Conservation (phyloP, 805 yeast species). For the Candida glaebosa region DNA sequence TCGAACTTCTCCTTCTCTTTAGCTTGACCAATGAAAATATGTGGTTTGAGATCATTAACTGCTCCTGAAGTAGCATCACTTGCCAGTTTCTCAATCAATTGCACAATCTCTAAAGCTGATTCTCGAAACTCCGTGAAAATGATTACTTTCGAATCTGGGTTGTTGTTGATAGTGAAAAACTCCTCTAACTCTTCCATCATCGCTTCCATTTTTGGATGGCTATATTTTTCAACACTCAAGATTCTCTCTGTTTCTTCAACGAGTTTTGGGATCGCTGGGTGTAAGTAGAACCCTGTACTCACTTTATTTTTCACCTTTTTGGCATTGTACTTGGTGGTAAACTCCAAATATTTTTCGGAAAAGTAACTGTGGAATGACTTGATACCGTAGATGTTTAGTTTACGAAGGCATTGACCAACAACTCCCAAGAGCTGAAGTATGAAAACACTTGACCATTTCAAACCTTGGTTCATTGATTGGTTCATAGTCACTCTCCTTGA, state of each 20-base stretch:
- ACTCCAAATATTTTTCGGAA: slow-evolving; percentile 53
- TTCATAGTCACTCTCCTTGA: slow-evolving; percentile 55
- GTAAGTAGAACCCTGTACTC: slow-evolving; percentile 59
- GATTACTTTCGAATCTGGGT: slow-evolving; percentile 66
- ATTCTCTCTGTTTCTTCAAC: slow-evolving; percentile 16
- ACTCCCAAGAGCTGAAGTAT: slow-evolving; percentile 60
- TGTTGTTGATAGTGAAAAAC: slow-evolving; percentile 47
- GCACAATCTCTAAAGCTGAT: slow-evolving; percentile 84
- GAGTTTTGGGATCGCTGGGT: slow-evolving; percentile 44
- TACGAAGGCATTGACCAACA: slow-evolving; percentile 66
- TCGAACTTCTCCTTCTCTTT: slow-evolving; percentile 68
- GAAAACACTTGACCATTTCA: slow-evolving; percentile 69
- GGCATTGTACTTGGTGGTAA: slow-evolving; percentile 52
- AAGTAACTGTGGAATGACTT: slow-evolving; percentile 70
- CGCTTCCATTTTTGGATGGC: slow-evolving; percentile 69
- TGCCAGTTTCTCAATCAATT: slow-evolving; percentile 45
- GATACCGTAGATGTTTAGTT: slow-evolving; percentile 80
- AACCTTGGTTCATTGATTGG: slow-evolving; percentile 57
- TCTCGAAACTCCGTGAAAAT: slow-evolving; percentile 87
- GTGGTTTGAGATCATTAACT: slow-evolving; percentile 49
- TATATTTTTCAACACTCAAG: slow-evolving; percentile 1
- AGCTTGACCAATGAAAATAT: slow-evolving; percentile 91
- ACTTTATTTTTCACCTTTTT: slow-evolving; percentile 61
- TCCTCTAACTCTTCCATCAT: slow-evolving; percentile 52
- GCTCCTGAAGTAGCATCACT: slow-evolving; percentile 1